These are phyloP conservation scores for Chrysanthemum makinoi DNA, from an alignment of 129 eudicot genomes.

Conservation along the genomic window DNA sequence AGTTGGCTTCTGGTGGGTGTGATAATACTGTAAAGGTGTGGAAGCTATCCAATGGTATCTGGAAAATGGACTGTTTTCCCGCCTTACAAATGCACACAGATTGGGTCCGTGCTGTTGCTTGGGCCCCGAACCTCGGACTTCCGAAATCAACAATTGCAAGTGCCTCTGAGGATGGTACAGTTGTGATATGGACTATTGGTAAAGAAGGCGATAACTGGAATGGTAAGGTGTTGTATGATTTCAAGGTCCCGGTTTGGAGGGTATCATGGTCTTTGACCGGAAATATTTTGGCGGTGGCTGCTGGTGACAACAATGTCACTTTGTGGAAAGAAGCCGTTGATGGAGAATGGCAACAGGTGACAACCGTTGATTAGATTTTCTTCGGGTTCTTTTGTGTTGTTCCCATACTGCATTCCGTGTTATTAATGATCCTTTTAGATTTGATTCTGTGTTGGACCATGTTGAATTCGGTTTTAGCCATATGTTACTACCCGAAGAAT, in stretches of 20 bases:
- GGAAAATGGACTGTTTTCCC: slow-evolving; percentile 73
- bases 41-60: slow-evolving; percentile 48
- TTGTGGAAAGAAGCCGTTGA: slow-evolving; percentile 66
- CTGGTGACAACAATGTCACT: slow-evolving; percentile 49
- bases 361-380: slow-evolving; percentile 38
- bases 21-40: slow-evolving; percentile 64
- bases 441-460: background rate
- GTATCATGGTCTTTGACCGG: slow-evolving; percentile 66
- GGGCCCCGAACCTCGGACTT: slow-evolving; percentile 69
- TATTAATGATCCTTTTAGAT: background rate
- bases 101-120: slow-evolving; percentile 59
- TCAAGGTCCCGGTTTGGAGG: slow-evolving; percentile 57
- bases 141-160: slow-evolving; percentile 64
- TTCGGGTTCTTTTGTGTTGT: background rate
- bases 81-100: slow-evolving; percentile 56
- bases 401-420: background rate
- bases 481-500: background rate
- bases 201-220: slow-evolving; percentile 58
- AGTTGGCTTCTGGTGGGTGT: slow-evolving; percentile 65
- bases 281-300: slow-evolving; percentile 56
- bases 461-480: background rate
- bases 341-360: slow-evolving; percentile 66
- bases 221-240: slow-evolving; percentile 52
- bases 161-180: slow-evolving; percentile 58
- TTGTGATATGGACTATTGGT: slow-evolving; percentile 50